phyloP scores from a whole-genome alignment of 768 basidiomycete genomes.

The Pisolithus orientalis region DNA sequence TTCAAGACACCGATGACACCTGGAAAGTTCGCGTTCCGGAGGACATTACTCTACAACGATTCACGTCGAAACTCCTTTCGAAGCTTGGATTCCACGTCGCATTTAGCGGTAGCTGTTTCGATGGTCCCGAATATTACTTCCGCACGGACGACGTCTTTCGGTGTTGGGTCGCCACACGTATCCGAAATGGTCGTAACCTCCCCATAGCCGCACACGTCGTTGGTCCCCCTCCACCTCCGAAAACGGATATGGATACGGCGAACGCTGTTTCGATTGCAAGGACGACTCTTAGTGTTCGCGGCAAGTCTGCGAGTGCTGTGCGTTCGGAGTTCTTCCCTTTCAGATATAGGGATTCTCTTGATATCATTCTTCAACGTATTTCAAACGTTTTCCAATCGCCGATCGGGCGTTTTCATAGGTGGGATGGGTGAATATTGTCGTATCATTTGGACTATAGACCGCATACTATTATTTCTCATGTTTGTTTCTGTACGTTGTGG shows the following conservation, averaged over 20 bases:
- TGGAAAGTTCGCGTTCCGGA: conserved; percentile 33
- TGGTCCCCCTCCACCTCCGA: conserved; percentile 13
- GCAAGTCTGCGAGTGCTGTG: too few species aligned
- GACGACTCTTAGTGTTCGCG: too few species aligned
- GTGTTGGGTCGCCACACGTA: conserved; percentile 27
- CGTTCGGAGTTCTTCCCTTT: too few species aligned
- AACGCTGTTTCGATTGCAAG: neutral
- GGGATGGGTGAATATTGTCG: too few species aligned
- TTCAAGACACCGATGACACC: conserved; percentile 33
- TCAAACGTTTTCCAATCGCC: too few species aligned
- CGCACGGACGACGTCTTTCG: conserved; percentile 27
- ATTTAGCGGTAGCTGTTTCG: conserved; percentile 27
- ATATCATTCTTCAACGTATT: too few species aligned
- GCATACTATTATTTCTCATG: too few species aligned
- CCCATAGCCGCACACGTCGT: conserved; percentile 28
- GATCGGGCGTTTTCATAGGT: too few species aligned
- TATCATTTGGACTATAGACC: too few species aligned
- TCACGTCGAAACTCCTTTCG: conserved; percentile 24
- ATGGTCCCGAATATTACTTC: conserved; percentile 24
- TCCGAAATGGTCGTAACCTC: conserved; percentile 29
- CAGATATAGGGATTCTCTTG: too few species aligned
- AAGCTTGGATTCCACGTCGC: conserved; percentile 33
- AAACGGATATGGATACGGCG: neutral
- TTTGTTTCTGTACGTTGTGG: too few species aligned
- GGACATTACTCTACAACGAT: conserved; percentile 21